Evolutionary conservation across 2,329 filamentous ascomycete species (phyloP), one percentile per base, ranked within the genome.

Genomic region (Fusarium foetens): DNA sequence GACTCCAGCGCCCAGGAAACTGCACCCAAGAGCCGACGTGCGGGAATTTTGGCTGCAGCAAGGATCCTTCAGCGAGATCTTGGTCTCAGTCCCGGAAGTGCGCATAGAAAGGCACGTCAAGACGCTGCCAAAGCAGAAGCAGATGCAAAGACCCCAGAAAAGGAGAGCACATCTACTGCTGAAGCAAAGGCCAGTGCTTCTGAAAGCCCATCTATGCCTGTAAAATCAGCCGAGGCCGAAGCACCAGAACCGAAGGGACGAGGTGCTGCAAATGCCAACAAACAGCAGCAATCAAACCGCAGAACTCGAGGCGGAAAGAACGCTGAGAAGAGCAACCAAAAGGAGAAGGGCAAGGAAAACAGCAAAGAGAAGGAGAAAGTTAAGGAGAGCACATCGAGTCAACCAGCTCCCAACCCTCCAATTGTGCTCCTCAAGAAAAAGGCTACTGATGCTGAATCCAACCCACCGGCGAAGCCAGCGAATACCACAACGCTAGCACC

Each of bases 31-130:
- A 89, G 85, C 63, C 87, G 88, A 33, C 84, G 88, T 45, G 86
- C 87, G 10, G 88, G 86, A n/a, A 90, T 91, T 58, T 85, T 89
- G 35, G 88, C 89, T 13, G 90, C 90, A 16, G 90, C 90, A 16
- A 86, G 89, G 21, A 89, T 92, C 58, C 76, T 93, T 23, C 90
- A 92, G 78, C 87, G 90, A 38, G 90, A 93, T 69, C 84, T 92
- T 23, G 90, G 90, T 25, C 84, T 92, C 2, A 91, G 88, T 65
- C 88, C 89, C 16, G 89, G 89, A 41, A 89, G 87, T 74, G 88
- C 90, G 19, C 88, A 91, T 78, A 84, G 90, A 64, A 87, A 87
- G 76, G 88, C 88, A 21, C 86, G 89, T 12, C 86, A 88, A 66
- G 87, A 90, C 73, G 87, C 86, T 54, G 86, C 87, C 17, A 89